Evolutionary conservation across 164 flowering plant species (phyloP).

Genomic region (Houttuynia cordata): DNA sequence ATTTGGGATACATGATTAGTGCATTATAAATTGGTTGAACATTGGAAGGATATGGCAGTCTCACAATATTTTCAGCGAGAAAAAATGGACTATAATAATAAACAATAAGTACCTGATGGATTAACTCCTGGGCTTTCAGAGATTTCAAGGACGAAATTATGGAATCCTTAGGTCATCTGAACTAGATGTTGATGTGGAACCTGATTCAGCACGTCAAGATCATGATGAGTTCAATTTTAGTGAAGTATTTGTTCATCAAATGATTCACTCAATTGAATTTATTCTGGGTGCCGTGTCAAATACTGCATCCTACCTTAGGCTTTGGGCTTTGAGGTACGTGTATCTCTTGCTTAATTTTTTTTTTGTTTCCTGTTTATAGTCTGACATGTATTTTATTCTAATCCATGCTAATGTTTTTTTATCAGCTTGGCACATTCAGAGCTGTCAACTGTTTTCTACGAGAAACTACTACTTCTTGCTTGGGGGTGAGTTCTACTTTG

Average conservation of each 20-base stretch:
- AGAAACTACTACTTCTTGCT: constrained; percentile 78
- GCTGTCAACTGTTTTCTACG: constrained; percentile 86
- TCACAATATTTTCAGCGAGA: too few species aligned
- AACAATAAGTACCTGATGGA: background rate
- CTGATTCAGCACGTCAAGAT: constrained; percentile 65
- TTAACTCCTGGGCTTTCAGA: constrained; percentile 23
- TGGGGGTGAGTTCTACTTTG: constrained; percentile 62
- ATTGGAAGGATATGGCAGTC: background rate
- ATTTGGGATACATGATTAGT: background rate
- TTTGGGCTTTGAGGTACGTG: constrained; percentile 83
- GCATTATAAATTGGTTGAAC: background rate
- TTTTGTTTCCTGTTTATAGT: background rate
- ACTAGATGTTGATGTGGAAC: constrained; percentile 63
- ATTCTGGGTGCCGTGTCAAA: constrained; percentile 91
- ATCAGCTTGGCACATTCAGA: constrained; percentile 94
- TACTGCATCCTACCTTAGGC: constrained; percentile 93
- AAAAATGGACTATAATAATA: background rate
- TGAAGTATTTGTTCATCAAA: constrained; percentile 89
- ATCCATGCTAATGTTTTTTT: background rate
- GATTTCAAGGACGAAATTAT: constrained; percentile 90
- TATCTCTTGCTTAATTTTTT: background rate
- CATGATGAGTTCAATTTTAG: constrained; percentile 84
- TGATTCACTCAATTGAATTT: constrained; percentile 94
- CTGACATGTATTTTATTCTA: background rate
- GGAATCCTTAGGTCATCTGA: constrained; percentile 80